Evolutionary conservation across 495 filamentous ascomycete genomes (phyloP), one percentile per base, ranked within the genome.

Genomic region (Trichoderma parareesei): DNA sequence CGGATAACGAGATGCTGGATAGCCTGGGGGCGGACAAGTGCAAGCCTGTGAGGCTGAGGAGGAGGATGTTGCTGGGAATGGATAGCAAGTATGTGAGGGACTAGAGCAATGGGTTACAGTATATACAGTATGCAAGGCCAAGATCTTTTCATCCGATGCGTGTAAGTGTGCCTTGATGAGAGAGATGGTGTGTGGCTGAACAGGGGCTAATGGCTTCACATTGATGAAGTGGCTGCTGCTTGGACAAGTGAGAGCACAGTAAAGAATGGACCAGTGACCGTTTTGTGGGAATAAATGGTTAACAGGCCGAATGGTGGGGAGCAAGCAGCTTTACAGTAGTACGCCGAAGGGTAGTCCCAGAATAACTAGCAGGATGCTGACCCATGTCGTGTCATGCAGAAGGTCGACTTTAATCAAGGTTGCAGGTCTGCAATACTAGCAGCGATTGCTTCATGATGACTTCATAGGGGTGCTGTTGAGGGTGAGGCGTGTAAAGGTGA

Each of bases 51-150:
- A 70, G 61, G 70, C 66, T 77, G 57, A 67, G 65, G 35, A 66
- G 74, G 10, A 67, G 63, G 64, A 60, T 72, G 69, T 66, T 74
- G 67, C 61, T 76, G 65, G 75, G 75, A 16, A 75, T 77, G 74
- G 73, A 77, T 44, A 77, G 75, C 65, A 70, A 69, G 20, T 77
- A 74, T 66, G 71, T 77, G 65, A 75, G 74, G 64, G 71, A 67
- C 27, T 62, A 67, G 43, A 67, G 67, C 16, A 38, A 40, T 14
- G 8, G 37, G 18, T 6, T n/a, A 48, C 16, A 46, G 11, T 46
- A n/a, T 0, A 46, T 14, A 46, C 11, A 14, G 27, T 27, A 27
- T 27, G 27, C 27, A 27, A 27, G 27, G 27, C 13, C 7, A 43
- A 43, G n/a, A 44, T 13, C 5, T 44, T 16, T 11, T 13, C 5